phyloP scores from a whole-genome alignment of 2,329 filamentous ascomycete genomes.

The Trichoderma gracile region DNA sequence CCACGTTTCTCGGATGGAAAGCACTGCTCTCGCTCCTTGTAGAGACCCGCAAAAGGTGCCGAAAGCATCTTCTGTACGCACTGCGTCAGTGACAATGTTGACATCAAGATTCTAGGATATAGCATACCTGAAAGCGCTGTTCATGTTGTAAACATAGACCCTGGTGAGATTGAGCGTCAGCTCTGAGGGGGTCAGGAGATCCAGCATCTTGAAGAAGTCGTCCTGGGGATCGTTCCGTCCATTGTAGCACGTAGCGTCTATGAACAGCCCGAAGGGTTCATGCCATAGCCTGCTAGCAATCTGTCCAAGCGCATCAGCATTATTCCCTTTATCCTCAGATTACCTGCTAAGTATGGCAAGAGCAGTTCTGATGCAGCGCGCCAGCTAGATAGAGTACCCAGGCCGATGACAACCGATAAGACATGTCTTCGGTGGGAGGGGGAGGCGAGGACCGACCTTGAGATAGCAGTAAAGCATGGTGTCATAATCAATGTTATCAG shows the following conservation, averaged over 20 bases:
- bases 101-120: not conserved
- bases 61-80: slow-evolving; percentile 57
- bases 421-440: no score
- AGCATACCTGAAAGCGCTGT: slow-evolving; percentile 62
- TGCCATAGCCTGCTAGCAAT: slow-evolving; percentile 71
- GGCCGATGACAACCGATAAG: not conserved
- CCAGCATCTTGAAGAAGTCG: slow-evolving; percentile 63
- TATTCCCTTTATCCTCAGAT: not conserved
- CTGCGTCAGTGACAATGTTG: not conserved
- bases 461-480: slow-evolving; percentile 67
- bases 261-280: slow-evolving; percentile 65
- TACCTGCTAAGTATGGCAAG: not conserved
- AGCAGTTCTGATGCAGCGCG: not conserved
- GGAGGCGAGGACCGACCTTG: slow-evolving; percentile 48
- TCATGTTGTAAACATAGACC: slow-evolving; percentile 73
- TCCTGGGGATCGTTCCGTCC: slow-evolving; percentile 67
- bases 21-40: slow-evolving; percentile 61
- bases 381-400: not conserved
- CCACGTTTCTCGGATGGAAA: slow-evolving; percentile 64
- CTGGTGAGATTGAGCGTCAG: slow-evolving; percentile 59
- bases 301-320: slow-evolving; percentile 37
- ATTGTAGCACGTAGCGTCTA: slow-evolving; percentile 70
- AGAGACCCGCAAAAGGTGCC: slow-evolving; percentile 61
- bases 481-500: slow-evolving; percentile 65
- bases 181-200: slow-evolving; percentile 63